Evolutionary conservation across 176 grass and related monocot species (phyloP).

Genomic region (Carex kokanica): DNA sequence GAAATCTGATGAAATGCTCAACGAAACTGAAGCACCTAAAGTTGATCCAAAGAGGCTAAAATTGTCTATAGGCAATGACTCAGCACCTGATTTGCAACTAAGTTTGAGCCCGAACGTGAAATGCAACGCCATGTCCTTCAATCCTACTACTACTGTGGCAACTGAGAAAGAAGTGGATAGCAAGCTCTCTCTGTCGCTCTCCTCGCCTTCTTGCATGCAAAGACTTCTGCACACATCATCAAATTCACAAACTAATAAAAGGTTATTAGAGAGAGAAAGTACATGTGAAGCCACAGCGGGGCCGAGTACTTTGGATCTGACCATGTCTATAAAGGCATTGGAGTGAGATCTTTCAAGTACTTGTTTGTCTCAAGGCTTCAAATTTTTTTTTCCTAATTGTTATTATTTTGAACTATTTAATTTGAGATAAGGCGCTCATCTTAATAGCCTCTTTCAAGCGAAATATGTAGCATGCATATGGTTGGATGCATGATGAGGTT

Average conservation of each 20-base stretch:
- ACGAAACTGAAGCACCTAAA: conserved; percentile 8
- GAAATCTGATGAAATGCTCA: background rate
- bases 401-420: background rate
- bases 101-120: conserved; percentile 43
- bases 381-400: conserved; percentile 24
- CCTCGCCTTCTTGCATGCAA: conserved; percentile 35
- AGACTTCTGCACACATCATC: background rate
- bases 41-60: conserved; percentile 31
- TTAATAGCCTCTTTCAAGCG: conserved; percentile 19
- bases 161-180: conserved; percentile 36
- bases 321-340: conserved; percentile 99
- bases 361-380: conserved; percentile 53
- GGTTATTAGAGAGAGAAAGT: conserved; percentile 41
- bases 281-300: conserved; percentile 56
- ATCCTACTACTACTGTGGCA: conserved; percentile 25
- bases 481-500: background rate
- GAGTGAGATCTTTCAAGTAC: conserved; percentile 99
- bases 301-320: conserved; percentile 99
- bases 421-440: conserved; percentile 13
- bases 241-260: conserved; percentile 4
- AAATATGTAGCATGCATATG: background rate
- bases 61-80: conserved; percentile 19
- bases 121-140: conserved; percentile 6
- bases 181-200: conserved; percentile 62
- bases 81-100: conserved; percentile 50